Percentiles rank a stretch among this genome's conserved stretches.
Evolutionary conservation across 2,329 filamentous ascomycete species (phyloP).

Genomic region (Tolypocladium amazonense): DNA sequence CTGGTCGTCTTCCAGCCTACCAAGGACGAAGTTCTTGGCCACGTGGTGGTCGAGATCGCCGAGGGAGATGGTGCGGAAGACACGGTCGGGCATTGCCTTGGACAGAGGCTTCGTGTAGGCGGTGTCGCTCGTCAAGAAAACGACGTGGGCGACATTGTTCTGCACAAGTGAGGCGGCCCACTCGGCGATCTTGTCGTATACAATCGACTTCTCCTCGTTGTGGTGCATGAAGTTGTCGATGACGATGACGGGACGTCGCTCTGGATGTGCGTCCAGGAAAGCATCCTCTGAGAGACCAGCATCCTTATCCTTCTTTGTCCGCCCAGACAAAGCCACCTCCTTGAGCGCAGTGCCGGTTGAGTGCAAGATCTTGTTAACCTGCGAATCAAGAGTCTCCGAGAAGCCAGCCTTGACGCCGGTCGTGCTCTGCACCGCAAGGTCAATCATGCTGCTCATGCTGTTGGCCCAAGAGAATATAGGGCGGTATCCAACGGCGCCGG

Average conservation of each 20-base stretch:
- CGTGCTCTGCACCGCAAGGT: constrained; percentile 85
- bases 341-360: constrained; percentile 74
- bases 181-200: constrained; percentile 74
- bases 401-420: constrained; percentile 93
- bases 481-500: constrained; percentile 74
- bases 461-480: constrained; percentile 97
- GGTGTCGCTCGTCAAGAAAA: constrained; percentile 85
- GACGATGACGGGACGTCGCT: constrained; percentile 70
- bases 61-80: constrained; percentile 77
- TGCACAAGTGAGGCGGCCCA: constrained; percentile 84
- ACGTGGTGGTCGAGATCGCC: constrained; percentile 80
- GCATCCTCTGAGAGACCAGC: constrained; percentile 67
- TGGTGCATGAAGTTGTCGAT: constrained; percentile 90
- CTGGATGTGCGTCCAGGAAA: constrained; percentile 81
- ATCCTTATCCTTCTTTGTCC: constrained; percentile 66
- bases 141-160: constrained; percentile 82
- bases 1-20: constrained; percentile 53
- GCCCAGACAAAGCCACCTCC: constrained; percentile 58
- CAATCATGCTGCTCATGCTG: constrained; percentile 82
- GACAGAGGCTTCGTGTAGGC: constrained; percentile 81
- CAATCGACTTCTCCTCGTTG: constrained; percentile 48
- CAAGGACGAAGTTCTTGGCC: constrained; percentile 83
- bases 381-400: constrained; percentile 82
- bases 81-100: constrained; percentile 79
- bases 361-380: constrained; percentile 80